Evolutionary conservation across 2,329 filamentous ascomycete genomes (phyloP).

Genomic region (Diaporthe vexans): DNA sequence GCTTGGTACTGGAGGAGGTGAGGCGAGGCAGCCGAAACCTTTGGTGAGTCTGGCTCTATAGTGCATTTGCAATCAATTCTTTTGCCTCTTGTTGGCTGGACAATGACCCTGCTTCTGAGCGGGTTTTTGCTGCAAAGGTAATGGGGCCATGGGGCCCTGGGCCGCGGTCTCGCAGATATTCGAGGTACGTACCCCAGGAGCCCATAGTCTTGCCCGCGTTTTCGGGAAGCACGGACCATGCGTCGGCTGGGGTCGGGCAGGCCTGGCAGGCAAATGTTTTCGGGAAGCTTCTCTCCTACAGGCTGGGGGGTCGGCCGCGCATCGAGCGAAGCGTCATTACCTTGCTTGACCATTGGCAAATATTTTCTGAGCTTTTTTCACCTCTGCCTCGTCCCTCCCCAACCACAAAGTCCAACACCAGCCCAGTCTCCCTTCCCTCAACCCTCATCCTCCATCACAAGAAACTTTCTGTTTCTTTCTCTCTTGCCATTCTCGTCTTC

Average conservation of each 20-base stretch:
- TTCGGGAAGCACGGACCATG: conserved; percentile 28
- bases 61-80: conserved; percentile 2
- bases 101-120: conserved; percentile 5
- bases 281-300: conserved; percentile 37
- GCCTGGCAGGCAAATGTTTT: conserved; percentile 39
- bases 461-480: conserved; percentile 49
- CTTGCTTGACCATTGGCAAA: conserved; percentile 37
- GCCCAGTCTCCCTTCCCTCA: conserved; percentile 43
- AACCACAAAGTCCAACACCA: conserved; percentile 43
- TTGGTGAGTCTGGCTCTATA: neutral
- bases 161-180: neutral
- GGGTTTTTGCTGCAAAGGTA: neutral
- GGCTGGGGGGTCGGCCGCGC: conserved; percentile 20
- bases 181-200: conserved; percentile 14
- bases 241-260: conserved; percentile 26
- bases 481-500: conserved; percentile 52
- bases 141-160: neutral
- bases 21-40: neutral
- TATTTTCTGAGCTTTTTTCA: conserved; percentile 41
- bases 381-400: conserved; percentile 26
- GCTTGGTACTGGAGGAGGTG: neutral
- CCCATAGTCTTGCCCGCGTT: neutral
- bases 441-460: conserved; percentile 26
- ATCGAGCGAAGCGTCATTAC: conserved; percentile 37
- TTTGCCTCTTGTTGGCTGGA: conserved; percentile 18